phyloP scores from a whole-genome alignment of 495 filamentous ascomycete genomes.

The Neurospora terricola region DNA sequence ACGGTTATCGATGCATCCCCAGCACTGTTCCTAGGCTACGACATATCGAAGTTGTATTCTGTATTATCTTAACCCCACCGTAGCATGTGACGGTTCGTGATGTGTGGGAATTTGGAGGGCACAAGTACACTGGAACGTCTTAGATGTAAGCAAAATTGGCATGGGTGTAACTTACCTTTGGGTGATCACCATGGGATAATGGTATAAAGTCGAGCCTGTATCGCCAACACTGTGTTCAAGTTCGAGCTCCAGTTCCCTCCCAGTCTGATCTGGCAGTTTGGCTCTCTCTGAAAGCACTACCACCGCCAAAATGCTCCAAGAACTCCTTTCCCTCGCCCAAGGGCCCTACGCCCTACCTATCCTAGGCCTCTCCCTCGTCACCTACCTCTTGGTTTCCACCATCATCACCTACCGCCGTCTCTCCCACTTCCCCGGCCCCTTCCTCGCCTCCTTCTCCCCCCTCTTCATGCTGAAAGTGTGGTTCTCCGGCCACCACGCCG shows the following conservation, averaged over 20 bases:
- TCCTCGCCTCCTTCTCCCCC: conserved; percentile 13
- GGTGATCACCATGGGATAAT: neutral
- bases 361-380: neutral
- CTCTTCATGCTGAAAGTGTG: conserved; percentile 8
- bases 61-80: no score
- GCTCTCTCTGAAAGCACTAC: neutral
- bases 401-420: conserved; percentile 14
- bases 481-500: neutral
- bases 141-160: neutral
- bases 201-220: neutral
- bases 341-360: neutral
- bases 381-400: conserved; percentile 2
- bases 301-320: neutral
- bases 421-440: conserved; percentile 15
- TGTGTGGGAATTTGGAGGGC: neutral
- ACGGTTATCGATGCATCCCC: neutral
- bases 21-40: neutral
- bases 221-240: neutral
- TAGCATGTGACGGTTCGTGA: neutral
- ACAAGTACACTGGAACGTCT: neutral
- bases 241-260: neutral
- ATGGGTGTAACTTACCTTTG: neutral
- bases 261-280: neutral
- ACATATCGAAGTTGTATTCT: neutral
- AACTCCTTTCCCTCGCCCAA: neutral